phyloP scores from a whole-genome alignment of 257 asterid species.

The Pogostemon cablin region DNA sequence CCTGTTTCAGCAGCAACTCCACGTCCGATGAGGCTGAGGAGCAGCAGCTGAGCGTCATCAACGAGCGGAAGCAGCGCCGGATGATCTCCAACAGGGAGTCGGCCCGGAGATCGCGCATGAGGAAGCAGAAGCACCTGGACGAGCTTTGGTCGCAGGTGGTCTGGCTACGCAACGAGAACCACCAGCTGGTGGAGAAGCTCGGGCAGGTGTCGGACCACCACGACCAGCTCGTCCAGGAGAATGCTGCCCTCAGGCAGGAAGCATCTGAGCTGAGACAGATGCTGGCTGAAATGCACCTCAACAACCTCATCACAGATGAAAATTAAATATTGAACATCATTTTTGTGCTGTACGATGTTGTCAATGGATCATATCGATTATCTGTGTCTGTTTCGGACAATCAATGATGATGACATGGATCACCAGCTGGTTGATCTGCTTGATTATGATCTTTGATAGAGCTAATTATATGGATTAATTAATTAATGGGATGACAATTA shows the following conservation, averaged over 20 bases:
- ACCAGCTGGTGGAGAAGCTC: constrained; percentile 65
- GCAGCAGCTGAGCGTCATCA: constrained; percentile 61
- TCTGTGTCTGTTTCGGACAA: no score
- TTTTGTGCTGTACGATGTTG: no score
- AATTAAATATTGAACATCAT: no score
- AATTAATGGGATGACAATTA: not conserved
- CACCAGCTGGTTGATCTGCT: no score
- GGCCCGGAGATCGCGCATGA: constrained; percentile 89
- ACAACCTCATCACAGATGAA: constrained; percentile 46
- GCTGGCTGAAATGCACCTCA: constrained; percentile 65
- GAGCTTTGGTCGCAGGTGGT: constrained; percentile 92
- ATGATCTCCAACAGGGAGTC: constrained; percentile 93
- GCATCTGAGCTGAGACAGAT: constrained; percentile 71
- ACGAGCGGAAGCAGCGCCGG: constrained; percentile 82
- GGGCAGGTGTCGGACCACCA: constrained; percentile 64
- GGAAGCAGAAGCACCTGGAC: constrained; percentile 84
- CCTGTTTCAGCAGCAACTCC: constrained; percentile 71
- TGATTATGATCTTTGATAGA: no score
- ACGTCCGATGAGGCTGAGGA: constrained; percentile 93
- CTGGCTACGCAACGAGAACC: constrained; percentile 83
- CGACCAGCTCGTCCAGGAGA: constrained; percentile 62
- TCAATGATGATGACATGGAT: no score
- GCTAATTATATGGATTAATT: no score
- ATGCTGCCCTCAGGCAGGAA: constrained; percentile 70
- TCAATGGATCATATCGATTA: no score